Percentiles rank a stretch among this genome's conserved stretches.
These are phyloP conservation scores for Funneliformis caledonium DNA, from an alignment of 371 early-diverging fungal genomes.

Conservation along the genomic window DNA sequence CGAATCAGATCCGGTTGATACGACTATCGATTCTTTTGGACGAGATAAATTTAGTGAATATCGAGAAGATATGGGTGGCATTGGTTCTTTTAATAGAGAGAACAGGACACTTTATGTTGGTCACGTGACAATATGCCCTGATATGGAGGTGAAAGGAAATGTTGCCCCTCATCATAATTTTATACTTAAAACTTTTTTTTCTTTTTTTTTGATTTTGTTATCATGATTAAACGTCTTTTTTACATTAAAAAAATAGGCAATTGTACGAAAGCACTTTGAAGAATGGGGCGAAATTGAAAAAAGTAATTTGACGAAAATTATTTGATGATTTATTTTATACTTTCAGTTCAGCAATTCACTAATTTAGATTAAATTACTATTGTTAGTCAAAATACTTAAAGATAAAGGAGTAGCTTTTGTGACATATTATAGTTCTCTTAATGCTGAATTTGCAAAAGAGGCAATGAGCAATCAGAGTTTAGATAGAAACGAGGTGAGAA, in stretches of 20 bases:
- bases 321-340: neutral
- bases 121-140: conserved; percentile 61
- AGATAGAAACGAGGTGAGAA: conserved; percentile 61
- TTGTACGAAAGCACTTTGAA: conserved; percentile 72
- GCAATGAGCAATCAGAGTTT: conserved; percentile 86
- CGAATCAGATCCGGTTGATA: conserved; percentile 65
- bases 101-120: conserved; percentile 83
- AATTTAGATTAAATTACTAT: conserved; percentile 16
- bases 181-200: neutral
- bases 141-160: conserved; percentile 52
- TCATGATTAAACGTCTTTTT: neutral
- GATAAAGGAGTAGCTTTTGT: conserved; percentile 84
- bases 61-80: conserved; percentile 88
- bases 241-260: conserved; percentile 40
- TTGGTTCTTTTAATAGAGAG: conserved; percentile 80
- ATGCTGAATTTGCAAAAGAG: conserved; percentile 90
- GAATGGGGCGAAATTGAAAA: conserved; percentile 80
- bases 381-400: conserved; percentile 58
- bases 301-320: conserved; percentile 48
- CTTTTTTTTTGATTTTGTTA: neutral
- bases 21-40: conserved; percentile 82
- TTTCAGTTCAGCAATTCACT: neutral
- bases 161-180: neutral
- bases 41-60: conserved; percentile 78
- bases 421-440: conserved; percentile 67